These are phyloP conservation scores for Uromyces viciae-fabae DNA, from an alignment of 1,284 basidiomycete genomes.

Conservation along the genomic window DNA sequence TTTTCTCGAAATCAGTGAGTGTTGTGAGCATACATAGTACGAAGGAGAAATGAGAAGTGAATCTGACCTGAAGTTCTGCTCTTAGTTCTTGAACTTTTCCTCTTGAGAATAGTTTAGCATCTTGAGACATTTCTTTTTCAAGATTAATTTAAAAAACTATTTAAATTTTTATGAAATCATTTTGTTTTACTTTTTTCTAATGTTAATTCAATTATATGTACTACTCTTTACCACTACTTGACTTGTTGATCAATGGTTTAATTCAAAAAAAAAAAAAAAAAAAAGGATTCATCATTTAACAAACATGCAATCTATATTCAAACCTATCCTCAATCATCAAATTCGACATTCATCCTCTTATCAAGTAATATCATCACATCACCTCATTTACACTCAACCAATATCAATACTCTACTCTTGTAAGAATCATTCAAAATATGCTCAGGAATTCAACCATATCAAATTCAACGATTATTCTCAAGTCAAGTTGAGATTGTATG, in stretches of 20 bases:
- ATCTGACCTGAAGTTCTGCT: conserved; percentile 50
- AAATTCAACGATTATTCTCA: neutral
- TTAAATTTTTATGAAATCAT: no score
- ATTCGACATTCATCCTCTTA: neutral
- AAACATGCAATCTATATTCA: neutral
- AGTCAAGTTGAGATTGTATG: neutral
- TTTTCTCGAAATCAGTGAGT: neutral
- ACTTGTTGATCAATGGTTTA: neutral
- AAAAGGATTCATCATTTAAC: neutral
- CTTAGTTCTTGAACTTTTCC: conserved; percentile 54
- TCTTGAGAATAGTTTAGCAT: conserved; percentile 54
- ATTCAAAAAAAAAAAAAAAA: neutral
- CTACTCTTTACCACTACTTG: neutral
- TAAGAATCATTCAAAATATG: no score
- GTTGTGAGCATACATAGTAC: neutral
- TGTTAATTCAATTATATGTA: no score
- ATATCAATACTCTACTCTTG: no score
- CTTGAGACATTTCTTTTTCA: conserved; percentile 44
- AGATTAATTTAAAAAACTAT: neutral
- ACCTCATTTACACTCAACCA: no score
- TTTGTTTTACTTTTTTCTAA: neutral
- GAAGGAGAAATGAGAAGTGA: neutral
- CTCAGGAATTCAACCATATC: no score
- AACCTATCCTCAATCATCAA: neutral
- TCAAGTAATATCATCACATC: neutral